Evolutionary conservation across 148 eudicot species (phyloP), one percentile per base, ranked within the genome.

Genomic region (Silene latifolia): DNA sequence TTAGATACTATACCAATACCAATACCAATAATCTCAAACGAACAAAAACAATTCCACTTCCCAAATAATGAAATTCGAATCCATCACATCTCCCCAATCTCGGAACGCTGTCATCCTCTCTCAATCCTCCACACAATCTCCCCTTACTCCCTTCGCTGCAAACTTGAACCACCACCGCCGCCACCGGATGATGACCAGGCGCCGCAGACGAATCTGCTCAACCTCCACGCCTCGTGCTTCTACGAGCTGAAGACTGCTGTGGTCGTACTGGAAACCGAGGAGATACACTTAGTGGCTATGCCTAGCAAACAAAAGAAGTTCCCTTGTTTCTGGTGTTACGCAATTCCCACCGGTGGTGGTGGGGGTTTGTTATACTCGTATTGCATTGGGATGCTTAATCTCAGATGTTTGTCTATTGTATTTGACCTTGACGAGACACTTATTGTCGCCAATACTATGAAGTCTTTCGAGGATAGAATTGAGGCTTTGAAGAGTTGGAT

Each of bases 281-380:
- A 92, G 86, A 73, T 95, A 25, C 97, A 95, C 83, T 74, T 95
- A 59, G 92, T 92, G 72, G 98, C 98, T 74, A 92, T 92, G 97
- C 91, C 93, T 9, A 95, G 98, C 58, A 95, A 87, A 80, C 88
- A 84, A 82, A 92, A 95, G 86, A 95, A 85, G 64, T 90, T 90
- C 79, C 98, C 98, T 0, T 95, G 98, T 68, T 95, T 95, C 78
- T 95, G 98, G 98, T 90, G 97, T 72, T 95, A 81, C 65, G 69
- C 83, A 0, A 88, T 90, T 63, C 88, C 91, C 9, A 7, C 39
- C 0, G 54, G 63, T 29, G 87, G 90, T 48, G 56, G 4, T 13
- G 56, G 4, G 53, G 53, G 53, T 15, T 51, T 13, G 27, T 70
- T 90, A 35, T 95, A 92, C 42, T 67, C 73, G 17, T 70, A 90